Evolutionary conservation across 768 basidiomycete genomes (phyloP).

Genomic region (Coprinellus micaceus): DNA sequence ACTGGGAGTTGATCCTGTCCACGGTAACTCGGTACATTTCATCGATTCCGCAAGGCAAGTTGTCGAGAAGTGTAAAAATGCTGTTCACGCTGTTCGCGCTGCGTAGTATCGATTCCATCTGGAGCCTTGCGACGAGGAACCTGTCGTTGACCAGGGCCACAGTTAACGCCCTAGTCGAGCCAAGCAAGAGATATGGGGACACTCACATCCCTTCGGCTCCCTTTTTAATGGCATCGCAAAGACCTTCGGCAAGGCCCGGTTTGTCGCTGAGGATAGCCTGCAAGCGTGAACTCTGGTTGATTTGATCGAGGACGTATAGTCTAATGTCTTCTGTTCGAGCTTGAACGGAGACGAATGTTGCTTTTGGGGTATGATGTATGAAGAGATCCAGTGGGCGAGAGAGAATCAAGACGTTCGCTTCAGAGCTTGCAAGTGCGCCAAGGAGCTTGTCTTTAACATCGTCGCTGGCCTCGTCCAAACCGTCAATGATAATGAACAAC

Average conservation of each 20-base stretch:
- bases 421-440: neutral
- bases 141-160: too few species aligned
- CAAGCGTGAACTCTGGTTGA: neutral
- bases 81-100: neutral
- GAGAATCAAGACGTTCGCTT: neutral
- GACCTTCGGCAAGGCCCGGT: neutral
- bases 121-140: neutral
- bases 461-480: neutral
- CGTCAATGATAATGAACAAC: neutral
- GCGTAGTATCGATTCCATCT: neutral
- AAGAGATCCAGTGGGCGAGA: conserved; percentile 2
- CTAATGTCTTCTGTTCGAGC: neutral
- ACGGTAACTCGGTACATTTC: neutral
- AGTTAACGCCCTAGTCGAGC: too few species aligned
- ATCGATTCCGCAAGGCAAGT: neutral
- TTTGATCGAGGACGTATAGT: neutral
- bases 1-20: neutral
- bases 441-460: neutral
- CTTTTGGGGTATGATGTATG: neutral
- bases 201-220: neutral
- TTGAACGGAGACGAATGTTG: neutral
- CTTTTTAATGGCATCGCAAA: neutral
- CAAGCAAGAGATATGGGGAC: neutral
- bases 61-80: neutral
- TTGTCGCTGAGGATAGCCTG: neutral